A percentile compares a stretch with the other conserved stretches of the same genome.
phyloP scores from a whole-genome alignment of 2,329 filamentous ascomycete genomes.

The Daldinia eschscholtzii region DNA sequence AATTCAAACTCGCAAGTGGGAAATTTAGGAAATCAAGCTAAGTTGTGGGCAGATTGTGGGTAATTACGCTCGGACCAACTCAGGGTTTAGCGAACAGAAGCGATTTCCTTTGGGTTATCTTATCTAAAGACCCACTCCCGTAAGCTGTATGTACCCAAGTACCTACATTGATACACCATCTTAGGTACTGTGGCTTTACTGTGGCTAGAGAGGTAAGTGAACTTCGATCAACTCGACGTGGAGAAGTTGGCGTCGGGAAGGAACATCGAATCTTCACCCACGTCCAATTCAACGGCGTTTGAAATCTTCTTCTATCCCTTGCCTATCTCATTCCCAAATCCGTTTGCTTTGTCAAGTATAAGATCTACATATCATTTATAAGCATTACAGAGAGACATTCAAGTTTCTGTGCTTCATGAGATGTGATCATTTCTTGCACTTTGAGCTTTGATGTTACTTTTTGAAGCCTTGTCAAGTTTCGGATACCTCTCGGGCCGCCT shows the following conservation, averaged over 20 bases:
- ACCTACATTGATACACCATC: too few species aligned
- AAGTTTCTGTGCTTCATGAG: background rate
- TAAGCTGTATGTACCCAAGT: too few species aligned
- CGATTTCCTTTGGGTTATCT: slow-evolving; percentile 9
- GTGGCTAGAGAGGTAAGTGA: slow-evolving; percentile 3
- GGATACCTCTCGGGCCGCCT: slow-evolving; percentile 3
- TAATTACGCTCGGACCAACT: slow-evolving; percentile 34
- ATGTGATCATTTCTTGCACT: slow-evolving; percentile 5
- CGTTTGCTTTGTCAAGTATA: background rate
- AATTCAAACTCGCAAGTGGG: slow-evolving; percentile 16
- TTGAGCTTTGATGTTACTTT: background rate
- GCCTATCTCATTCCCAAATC: background rate
- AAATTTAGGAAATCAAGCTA: slow-evolving; percentile 30
- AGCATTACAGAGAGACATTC: background rate
- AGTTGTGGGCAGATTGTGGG: slow-evolving; percentile 40
- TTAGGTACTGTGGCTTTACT: background rate
- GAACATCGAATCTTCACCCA: background rate
- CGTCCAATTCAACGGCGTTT: background rate
- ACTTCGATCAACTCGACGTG: background rate
- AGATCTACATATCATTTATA: background rate
- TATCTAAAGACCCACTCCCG: background rate
- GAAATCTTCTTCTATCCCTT: background rate
- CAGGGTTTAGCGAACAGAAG: slow-evolving; percentile 32
- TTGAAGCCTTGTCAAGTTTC: slow-evolving; percentile 4
- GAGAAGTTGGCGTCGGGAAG: too few species aligned